Evolutionary conservation across 805 yeast genomes (phyloP), one percentile per base, ranked within the genome.

Genomic region (Starmerella apis): DNA sequence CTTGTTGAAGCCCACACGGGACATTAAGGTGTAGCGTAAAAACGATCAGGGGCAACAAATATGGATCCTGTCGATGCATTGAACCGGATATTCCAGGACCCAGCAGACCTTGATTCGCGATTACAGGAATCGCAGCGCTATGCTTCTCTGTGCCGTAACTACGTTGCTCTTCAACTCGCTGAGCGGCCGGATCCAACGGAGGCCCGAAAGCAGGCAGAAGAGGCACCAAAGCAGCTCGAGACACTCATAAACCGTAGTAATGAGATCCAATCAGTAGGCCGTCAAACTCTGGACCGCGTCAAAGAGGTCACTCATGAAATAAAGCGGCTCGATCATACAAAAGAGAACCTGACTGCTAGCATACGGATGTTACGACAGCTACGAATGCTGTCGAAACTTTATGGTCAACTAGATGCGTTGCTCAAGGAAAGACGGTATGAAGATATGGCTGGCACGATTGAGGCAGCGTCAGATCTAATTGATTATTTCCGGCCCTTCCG

Each of bases 351-450:
- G 44, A 88, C 86, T 1, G 71, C 79, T 24, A 78, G 92, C 10
- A 85, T 92, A 84, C 86, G 94, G 1, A 79, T 87, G 32, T 71
- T 90, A 57, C 85, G 90, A 60, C 75, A 95, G 54, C 70, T 92
- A 33, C 94, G 87, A 61, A 88, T 88, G 85, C 71, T 92, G 44
- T 74, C 84, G 6, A 79, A 78, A 19, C 88, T 94, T 2, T 80
- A 79, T 63, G 79, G 79, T 37, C 77, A 77, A 54, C 71, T 86
- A 42, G 72, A 72, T 16, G 61, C 66, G 6, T 68, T 76, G 46
- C 68, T 76, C 1, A 65, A 71, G 20, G 69, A 68, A 11, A 71
- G 74, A 44, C 70, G 75, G 46, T 72, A 73, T 53, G 61, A 65
- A 10, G 80, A 82, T 48, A 80, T 85, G 24, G 71, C 74, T 6